Conservation (phyloP, 23 red algal species). For the Gracilariopsis chorda region DNA sequence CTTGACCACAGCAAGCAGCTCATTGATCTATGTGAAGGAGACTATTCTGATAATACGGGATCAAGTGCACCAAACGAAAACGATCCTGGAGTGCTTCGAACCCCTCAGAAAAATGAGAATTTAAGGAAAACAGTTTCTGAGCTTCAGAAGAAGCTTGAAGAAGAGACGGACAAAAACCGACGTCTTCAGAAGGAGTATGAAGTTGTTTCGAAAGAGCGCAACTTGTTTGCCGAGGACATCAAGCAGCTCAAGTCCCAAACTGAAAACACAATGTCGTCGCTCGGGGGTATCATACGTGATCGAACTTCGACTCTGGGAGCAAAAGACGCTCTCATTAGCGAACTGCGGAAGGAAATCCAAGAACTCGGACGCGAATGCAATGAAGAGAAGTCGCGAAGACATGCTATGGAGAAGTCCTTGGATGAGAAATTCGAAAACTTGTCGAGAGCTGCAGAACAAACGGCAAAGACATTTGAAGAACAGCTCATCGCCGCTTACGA, state of each 20-base stretch:
- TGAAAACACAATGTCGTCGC: conserved; percentile 50
- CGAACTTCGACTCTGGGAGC: background rate
- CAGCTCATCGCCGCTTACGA: conserved; percentile 37
- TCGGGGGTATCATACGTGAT: conserved; percentile 44
- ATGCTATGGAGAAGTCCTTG: background rate
- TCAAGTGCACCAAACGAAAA: conserved; percentile 24
- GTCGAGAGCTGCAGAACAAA: background rate
- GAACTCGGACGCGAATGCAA: background rate
- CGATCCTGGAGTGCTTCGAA: background rate
- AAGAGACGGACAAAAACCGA: background rate
- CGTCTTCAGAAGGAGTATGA: conserved; percentile 24
- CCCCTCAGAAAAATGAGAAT: conserved; percentile 5
- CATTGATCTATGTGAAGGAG: conserved; percentile 18
- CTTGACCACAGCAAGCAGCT: conserved; percentile 33
- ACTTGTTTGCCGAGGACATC: conserved; percentile 24
- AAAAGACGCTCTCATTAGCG: conserved; percentile 26
- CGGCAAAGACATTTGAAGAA: conserved; percentile 22
- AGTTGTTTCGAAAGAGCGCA: conserved; percentile 37
- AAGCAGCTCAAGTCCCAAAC: conserved; percentile 17
- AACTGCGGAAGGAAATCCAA: background rate
- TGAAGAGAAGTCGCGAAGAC: background rate
- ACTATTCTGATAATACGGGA: background rate
- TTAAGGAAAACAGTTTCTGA: background rate
- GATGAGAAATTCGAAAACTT: conserved; percentile 27
- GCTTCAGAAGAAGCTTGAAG: conserved; percentile 19